Percentiles rank a stretch among this genome's conserved stretches.
These are phyloP conservation scores for Boletellus emodensis DNA, from an alignment of 768 basidiomycete species.

Conservation along the genomic window DNA sequence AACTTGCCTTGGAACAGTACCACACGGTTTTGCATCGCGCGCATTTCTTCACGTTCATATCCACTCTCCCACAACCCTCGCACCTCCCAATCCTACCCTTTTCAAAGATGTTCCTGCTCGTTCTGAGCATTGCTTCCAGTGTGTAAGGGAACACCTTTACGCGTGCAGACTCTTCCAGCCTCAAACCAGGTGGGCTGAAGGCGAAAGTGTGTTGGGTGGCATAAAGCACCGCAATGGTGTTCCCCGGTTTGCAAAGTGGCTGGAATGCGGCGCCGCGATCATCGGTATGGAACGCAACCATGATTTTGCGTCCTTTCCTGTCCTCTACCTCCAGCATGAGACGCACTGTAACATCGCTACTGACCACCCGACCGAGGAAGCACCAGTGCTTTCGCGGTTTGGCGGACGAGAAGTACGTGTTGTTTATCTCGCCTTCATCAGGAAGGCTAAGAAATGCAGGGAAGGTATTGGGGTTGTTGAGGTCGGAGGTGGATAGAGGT, in stretches of 20 bases:
- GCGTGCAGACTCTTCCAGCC: conserved; percentile 22
- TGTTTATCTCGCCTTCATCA: conserved; percentile 18
- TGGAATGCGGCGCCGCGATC: conserved; percentile 26
- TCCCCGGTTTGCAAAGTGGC: conserved; percentile 22
- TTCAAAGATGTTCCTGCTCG: conserved; percentile 21
- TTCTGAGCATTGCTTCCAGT: conserved; percentile 24
- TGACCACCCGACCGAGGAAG: conserved; percentile 26
- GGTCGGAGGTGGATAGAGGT: conserved; percentile 21
- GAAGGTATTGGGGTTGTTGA: conserved; percentile 23
- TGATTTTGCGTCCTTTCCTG: conserved; percentile 20
- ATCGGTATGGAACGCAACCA: conserved; percentile 31
- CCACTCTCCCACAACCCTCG: conserved; percentile 19
- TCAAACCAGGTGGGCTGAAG: conserved; percentile 28
- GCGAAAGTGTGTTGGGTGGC: conserved; percentile 29
- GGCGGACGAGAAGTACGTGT: conserved; percentile 19
- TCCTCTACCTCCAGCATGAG: conserved; percentile 29
- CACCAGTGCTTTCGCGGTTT: conserved; percentile 30
- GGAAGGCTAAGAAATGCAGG: conserved; percentile 23
- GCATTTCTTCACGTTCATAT: conserved; percentile 21
- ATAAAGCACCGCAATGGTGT: conserved; percentile 30
- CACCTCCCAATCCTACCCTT: conserved; percentile 18
- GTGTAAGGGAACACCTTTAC: conserved; percentile 28
- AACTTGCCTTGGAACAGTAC: conserved; percentile 30
- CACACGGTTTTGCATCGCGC: conserved; percentile 26
- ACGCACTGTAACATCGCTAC: conserved; percentile 24